Evolutionary conservation across 2,329 filamentous ascomycete species (phyloP), one percentile per base, ranked within the genome.

Genomic region (Teratosphaeria zuluensis): DNA sequence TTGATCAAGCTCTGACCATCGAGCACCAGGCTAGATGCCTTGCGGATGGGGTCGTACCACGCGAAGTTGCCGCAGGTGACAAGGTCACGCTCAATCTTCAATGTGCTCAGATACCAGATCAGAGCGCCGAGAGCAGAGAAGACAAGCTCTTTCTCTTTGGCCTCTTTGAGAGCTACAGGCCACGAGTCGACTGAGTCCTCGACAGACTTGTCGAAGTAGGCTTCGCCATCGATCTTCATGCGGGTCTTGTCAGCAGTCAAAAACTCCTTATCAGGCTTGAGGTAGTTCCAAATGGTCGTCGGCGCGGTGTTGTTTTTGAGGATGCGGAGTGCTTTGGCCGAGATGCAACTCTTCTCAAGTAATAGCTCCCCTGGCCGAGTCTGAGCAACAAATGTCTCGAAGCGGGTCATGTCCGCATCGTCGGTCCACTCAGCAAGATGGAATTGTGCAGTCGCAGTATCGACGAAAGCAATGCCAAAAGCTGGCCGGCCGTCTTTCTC

Each of bases 1-100:
- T 99, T 99, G 78, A 95, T 95, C 66, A 99, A 80, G 24, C 92
- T 97, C 71, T 99, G 94, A 0, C 94, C 94, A 67, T 99, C 94
- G 1, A 99, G 81, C 9, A 99, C 88, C 52, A 99, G 78, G 32
- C 90, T 97, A 12, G 91, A 90, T 1, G 85, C 81, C 70, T 96
- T 95, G 68, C 88, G 88, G 56, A 99, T 97, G 0, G 94, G 94
- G 70, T 88, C 91, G 72, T 99, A 99, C 81, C 85, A 87, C 56
- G 85, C 83, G 70, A 99, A 96, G 70, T 95, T 96, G 63, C 89
- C 88, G 65, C 96, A 88, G 0, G 90, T 95, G 51, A 99, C 79
- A 6, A 97, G 78, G 58, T 89, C 90, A 19, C 86, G 84, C 70
- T 99, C 94, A 28, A 97, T 86, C 77, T 96, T 96, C 60, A 99